phyloP scores from a whole-genome alignment of 208 protist genomes.

The Wallacemonas collosoma region DNA sequence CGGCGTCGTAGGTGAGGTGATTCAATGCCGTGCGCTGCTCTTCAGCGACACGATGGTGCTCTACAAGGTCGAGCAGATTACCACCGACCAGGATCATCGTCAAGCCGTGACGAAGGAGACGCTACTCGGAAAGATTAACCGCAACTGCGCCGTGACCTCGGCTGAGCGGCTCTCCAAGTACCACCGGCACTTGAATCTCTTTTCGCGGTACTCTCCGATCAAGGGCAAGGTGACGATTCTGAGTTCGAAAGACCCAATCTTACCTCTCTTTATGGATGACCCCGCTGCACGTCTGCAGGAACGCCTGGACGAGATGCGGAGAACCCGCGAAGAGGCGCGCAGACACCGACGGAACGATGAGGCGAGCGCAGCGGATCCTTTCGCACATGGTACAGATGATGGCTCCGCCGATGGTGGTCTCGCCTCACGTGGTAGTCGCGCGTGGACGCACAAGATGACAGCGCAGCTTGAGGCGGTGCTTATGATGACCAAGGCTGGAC shows the following conservation, averaged over 20 bases:
- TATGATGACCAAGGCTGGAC: slow-evolving; percentile 6
- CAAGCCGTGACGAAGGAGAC: slow-evolving; percentile 53
- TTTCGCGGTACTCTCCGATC: slow-evolving; percentile 54
- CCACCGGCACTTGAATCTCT: slow-evolving; percentile 70
- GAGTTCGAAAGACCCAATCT: slow-evolving; percentile 27
- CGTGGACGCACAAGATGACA: slow-evolving; percentile 3
- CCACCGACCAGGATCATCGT: slow-evolving; percentile 40
- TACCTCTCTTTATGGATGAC: slow-evolving; percentile 68
- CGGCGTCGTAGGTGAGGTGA: slow-evolving; percentile 57
- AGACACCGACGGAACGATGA: not conserved
- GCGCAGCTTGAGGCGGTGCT: slow-evolving; percentile 2
- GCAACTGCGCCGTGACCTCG: slow-evolving; percentile 39
- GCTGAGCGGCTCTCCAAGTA: slow-evolving; percentile 70
- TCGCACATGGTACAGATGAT: not conserved
- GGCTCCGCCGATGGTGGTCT: too few species aligned
- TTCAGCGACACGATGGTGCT: slow-evolving; percentile 66
- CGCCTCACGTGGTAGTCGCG: not conserved
- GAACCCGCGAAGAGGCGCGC: not conserved
- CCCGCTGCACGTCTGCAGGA: slow-evolving; percentile 38
- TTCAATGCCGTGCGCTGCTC: slow-evolving; percentile 71
- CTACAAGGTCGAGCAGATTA: slow-evolving; percentile 58
- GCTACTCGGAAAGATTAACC: slow-evolving; percentile 75
- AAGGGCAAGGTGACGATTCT: slow-evolving; percentile 74
- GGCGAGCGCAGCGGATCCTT: not conserved
- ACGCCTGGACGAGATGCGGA: slow-evolving; percentile 18